Conservation (phyloP, 2,329 filamentous ascomycete genomes). For the Monosporascus cannonballus region DNA sequence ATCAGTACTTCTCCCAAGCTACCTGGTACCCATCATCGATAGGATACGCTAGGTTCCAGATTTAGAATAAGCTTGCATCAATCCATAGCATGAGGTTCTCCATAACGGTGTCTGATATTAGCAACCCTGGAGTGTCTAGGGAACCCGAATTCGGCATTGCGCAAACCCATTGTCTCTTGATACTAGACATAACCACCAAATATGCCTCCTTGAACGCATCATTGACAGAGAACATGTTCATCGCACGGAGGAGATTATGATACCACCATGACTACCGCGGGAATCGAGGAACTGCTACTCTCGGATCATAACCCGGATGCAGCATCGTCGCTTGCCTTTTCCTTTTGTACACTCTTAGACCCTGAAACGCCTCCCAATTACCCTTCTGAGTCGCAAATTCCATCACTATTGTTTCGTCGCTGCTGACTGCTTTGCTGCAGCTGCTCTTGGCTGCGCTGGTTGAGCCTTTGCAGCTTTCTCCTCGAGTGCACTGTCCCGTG, state of each 20-base stretch:
- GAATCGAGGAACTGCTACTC: background rate
- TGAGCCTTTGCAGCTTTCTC: conserved; percentile 24
- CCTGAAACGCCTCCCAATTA: background rate
- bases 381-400: background rate
- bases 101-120: too few species aligned
- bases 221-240: too few species aligned
- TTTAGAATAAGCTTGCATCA: too few species aligned
- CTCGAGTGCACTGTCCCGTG: conserved; percentile 31
- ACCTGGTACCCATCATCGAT: too few species aligned
- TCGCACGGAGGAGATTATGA: background rate
- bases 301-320: background rate
- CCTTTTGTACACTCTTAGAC: background rate
- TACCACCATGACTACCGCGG: background rate
- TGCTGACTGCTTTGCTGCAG: conserved; percentile 17
- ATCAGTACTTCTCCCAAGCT: too few species aligned
- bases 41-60: too few species aligned
- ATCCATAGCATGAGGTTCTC: too few species aligned
- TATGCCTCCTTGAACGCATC: too few species aligned
- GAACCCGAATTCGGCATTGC: too few species aligned
- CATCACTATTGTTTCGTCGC: conserved; percentile 9
- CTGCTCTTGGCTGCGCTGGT: conserved; percentile 16
- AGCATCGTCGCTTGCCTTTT: background rate
- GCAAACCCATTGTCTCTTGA: too few species aligned
- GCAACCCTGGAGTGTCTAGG: too few species aligned
- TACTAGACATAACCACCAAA: too few species aligned